Evolutionary conservation across 768 basidiomycete species (phyloP).

Genomic region (Sporobolomyces roseus): DNA sequence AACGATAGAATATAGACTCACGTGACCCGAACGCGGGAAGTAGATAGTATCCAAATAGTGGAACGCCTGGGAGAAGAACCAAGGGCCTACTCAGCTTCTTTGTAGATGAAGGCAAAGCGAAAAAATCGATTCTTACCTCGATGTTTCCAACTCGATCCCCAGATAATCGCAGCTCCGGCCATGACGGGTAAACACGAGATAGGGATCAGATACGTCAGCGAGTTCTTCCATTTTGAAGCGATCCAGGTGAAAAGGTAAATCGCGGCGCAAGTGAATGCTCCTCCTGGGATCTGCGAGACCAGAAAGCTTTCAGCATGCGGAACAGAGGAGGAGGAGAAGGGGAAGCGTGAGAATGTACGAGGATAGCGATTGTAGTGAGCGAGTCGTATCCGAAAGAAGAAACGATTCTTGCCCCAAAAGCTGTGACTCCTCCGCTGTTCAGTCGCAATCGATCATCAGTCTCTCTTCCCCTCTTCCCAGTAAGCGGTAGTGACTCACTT

Average conservation of each 20-base stretch:
- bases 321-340: background rate
- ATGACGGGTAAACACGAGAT: slow-evolving; percentile 49
- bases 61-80: too few relatives aligned
- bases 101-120: too few relatives aligned
- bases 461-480: too few relatives aligned
- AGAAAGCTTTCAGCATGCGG: too few relatives aligned
- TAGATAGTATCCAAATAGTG: slow-evolving; percentile 49
- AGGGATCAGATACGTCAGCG: slow-evolving; percentile 46
- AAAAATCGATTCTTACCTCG: too few relatives aligned
- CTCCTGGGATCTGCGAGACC: slow-evolving; percentile 49
- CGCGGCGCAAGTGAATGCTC: slow-evolving; percentile 47
- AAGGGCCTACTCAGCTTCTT: too few relatives aligned
- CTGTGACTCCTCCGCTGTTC: slow-evolving; percentile 43
- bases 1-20: background rate
- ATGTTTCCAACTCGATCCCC: slow-evolving; percentile 47
- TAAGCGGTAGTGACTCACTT: slow-evolving; percentile 32
- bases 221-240: slow-evolving; percentile 45
- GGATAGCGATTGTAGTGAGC: slow-evolving; percentile 42
- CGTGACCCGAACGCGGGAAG: slow-evolving; percentile 49
- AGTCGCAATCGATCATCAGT: too few relatives aligned
- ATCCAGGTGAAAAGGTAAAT: slow-evolving; percentile 48
- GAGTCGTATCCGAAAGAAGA: slow-evolving; percentile 48
- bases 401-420: slow-evolving; percentile 51
- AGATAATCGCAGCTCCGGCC: slow-evolving; percentile 47
- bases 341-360: background rate